Base-by-base conservation (phyloP, 345 rosid genomes). In the Pistacia atlantica region DNA sequence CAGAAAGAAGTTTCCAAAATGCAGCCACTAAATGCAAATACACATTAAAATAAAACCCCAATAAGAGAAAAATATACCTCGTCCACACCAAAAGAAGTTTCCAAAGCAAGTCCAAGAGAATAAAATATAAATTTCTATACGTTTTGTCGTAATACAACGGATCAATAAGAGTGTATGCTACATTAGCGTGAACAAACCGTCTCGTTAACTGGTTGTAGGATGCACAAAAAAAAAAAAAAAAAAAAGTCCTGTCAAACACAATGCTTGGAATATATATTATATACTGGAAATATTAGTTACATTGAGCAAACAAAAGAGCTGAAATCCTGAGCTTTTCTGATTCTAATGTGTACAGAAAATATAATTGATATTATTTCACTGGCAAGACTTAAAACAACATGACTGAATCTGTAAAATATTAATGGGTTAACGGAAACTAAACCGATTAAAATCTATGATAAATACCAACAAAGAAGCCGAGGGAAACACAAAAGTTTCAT, bases 341-440 rank as follows among this genome's bases (percentile, higher is more conserved):
- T 25, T 18, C 73, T 70, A 31, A 11, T 18, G 45, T 66, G 3
- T 20, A 57, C 46, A 31, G 49, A 71, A 5, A 42, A 42, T 42
- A n/a, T 25, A 25, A 25, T 14, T 55, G 31, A 31, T 70, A 72
- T 60, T 65, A 52, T 58, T 65, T 45, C 67, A 35, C 60, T 16
- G 71, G 54, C 75, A 54, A 75, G 58, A 35, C 12, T 22, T 67
- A 54, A 54, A 67, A 67, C 71, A 69, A 69, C 45, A 49, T 5
- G n/a, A 49, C 72, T 25, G 58, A 51, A 51, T 14, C 17, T 51
- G 55, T 11, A 54, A 18, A 33, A 3, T 33, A 35, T 25, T 20
- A 8, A 14, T 71, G 4, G 35, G 63, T 49, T 67, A 71, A 63
- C 63, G 65, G 49, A 66, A 38, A 71, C 52, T 72, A 76, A 18